Percentiles rank a stretch among this genome's conserved stretches.
Evolutionary conservation across 257 asterid genomes (phyloP).

Genomic region (Solanum clarkiae): DNA sequence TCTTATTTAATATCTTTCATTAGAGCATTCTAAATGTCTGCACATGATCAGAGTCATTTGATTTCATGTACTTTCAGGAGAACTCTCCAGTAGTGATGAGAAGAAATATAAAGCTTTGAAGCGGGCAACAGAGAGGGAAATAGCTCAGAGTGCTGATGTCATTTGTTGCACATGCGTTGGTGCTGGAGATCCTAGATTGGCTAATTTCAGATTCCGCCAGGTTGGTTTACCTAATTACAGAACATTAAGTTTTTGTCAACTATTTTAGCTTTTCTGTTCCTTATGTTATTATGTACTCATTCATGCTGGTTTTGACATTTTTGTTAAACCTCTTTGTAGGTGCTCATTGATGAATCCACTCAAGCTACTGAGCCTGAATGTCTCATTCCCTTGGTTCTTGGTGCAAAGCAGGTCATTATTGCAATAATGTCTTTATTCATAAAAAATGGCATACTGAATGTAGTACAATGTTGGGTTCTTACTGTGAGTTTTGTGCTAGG

Average conservation of each 20-base stretch:
- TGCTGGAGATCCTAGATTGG: constrained; percentile 97
- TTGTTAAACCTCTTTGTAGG: constrained; percentile 27
- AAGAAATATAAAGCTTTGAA: constrained; percentile 86
- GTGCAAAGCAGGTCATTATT: constrained; percentile 72
- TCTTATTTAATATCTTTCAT: not conserved
- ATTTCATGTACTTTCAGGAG: constrained; percentile 42
- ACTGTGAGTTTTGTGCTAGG: constrained; percentile 27
- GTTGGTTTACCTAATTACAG: constrained; percentile 11
- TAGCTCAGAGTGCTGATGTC: constrained; percentile 99
- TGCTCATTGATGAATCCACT: constrained; percentile 96
- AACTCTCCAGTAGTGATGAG: constrained; percentile 95
- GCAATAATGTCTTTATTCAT: not conserved
- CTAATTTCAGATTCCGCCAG: constrained; percentile 98
- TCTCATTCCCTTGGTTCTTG: constrained; percentile 96
- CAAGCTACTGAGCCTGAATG: constrained; percentile 99
- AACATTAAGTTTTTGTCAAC: not conserved
- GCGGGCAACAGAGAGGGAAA: constrained; percentile 98
- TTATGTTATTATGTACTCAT: not conserved
- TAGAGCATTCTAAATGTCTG: not conserved
- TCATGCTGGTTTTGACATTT: not conserved
- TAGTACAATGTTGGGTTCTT: not conserved
- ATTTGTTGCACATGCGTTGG: constrained; percentile 99
- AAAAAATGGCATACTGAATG: not conserved
- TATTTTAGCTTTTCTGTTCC: not conserved
- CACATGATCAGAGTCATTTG: not conserved